A percentile compares a stretch with the other conserved stretches of the same genome.
phyloP scores from a whole-genome alignment of 306 rosid species.

The Citrullus mucosospermus region DNA sequence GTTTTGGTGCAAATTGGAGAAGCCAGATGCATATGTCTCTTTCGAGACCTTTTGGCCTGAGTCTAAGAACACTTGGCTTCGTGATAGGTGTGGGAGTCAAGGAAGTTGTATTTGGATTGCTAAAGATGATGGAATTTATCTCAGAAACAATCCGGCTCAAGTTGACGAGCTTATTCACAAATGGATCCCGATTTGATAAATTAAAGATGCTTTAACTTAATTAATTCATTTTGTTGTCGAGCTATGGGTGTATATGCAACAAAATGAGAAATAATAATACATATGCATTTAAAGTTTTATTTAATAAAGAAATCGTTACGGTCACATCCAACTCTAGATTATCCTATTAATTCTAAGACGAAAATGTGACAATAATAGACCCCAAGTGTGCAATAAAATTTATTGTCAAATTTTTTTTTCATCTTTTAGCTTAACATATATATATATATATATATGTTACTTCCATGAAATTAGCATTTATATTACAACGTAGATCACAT shows the following conservation, averaged over 20 bases:
- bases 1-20: neutral
- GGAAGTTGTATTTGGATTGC: constrained; percentile 9
- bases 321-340: too few relatives aligned
- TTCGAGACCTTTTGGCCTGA: constrained; percentile 9
- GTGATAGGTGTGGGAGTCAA: neutral
- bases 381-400: too few relatives aligned
- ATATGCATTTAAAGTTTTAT: neutral
- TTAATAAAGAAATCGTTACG: too few relatives aligned
- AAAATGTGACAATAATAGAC: too few relatives aligned
- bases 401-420: too few relatives aligned
- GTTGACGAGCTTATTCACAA: neutral
- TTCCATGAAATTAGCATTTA: too few relatives aligned
- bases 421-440: too few relatives aligned
- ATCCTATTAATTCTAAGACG: too few relatives aligned
- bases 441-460: too few relatives aligned
- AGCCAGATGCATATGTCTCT: neutral
- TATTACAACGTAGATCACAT: too few relatives aligned
- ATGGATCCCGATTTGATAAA: neutral
- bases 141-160: neutral
- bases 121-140: constrained; percentile 9
- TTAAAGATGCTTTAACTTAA: too few relatives aligned
- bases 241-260: neutral
- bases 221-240: neutral
- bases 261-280: neutral
- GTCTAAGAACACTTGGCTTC: neutral